Conservation (phyloP, 106 monocot genomes). For the Acanthochlamys bracteata region DNA sequence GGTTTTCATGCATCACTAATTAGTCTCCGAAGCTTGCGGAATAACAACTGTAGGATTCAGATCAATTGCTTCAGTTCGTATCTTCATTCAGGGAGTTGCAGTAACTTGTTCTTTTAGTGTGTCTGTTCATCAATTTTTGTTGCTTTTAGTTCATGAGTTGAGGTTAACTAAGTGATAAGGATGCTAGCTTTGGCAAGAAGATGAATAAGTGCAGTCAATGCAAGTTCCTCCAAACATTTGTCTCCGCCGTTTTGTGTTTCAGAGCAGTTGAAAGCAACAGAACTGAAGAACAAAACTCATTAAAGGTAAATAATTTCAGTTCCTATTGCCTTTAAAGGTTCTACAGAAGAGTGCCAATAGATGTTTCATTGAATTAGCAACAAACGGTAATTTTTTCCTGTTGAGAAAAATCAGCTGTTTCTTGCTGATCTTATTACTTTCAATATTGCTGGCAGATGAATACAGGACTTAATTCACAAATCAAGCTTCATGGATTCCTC, state of each 20-base stretch:
- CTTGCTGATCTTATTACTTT: background rate
- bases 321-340: background rate
- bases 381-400: too few relatives aligned
- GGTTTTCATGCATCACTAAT: slow-evolving; percentile 3
- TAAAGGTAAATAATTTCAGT: background rate
- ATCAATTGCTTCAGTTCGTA: background rate
- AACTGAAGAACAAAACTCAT: background rate
- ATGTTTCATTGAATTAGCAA: too few relatives aligned
- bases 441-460: slow-evolving; percentile 30
- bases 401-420: background rate
- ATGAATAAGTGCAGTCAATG: background rate
- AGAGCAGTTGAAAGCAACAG: background rate
- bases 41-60: background rate
- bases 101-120: background rate
- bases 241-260: background rate
- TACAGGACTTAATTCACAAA: slow-evolving; percentile 31
- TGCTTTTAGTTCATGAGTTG: background rate
- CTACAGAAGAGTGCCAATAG: too few relatives aligned
- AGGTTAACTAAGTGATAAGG: too few relatives aligned
- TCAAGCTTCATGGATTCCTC: slow-evolving; percentile 62
- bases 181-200: too few relatives aligned
- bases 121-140: background rate
- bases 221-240: background rate
- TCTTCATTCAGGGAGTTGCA: background rate
- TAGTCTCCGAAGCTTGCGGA: background rate